A percentile compares a stretch with the other conserved stretches of the same genome.
phyloP scores from a whole-genome alignment of 2,329 filamentous ascomycete genomes.

The Alternaria incomplexa region DNA sequence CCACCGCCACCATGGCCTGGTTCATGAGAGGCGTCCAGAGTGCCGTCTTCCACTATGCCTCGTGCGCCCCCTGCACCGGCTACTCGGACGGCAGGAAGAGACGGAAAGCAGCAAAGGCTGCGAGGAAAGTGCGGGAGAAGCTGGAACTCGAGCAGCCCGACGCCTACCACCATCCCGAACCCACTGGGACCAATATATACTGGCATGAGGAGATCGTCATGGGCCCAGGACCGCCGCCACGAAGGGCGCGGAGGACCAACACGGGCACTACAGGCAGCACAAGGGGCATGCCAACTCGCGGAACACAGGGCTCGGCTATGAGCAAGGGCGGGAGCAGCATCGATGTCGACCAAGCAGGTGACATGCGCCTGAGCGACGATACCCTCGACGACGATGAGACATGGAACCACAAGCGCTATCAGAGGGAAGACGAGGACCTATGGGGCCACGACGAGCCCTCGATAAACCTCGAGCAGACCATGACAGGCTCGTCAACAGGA shows the following conservation, averaged over 20 bases:
- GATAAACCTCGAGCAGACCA: constrained; percentile 39
- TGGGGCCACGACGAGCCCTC: constrained; percentile 70
- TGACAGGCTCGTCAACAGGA: constrained; percentile 41
- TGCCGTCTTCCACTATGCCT: constrained; percentile 77
- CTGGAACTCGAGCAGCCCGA: constrained; percentile 73
- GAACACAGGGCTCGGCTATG: constrained; percentile 54
- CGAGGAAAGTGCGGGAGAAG: constrained; percentile 69
- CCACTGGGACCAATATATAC: constrained; percentile 85
- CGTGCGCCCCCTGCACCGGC: constrained; percentile 79
- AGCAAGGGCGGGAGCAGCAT: constrained; percentile 55
- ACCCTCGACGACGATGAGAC: constrained; percentile 52
- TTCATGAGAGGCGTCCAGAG: constrained; percentile 67
- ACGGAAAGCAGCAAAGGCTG: constrained; percentile 71
- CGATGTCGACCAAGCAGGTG: constrained; percentile 31
- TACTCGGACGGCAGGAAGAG: constrained; percentile 72
- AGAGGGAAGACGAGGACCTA: constrained; percentile 85
- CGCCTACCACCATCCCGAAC: constrained; percentile 77
- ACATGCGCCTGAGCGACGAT: constrained; percentile 42
- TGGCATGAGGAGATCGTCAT: constrained; percentile 87
- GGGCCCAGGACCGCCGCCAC: constrained; percentile 75
- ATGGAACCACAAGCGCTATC: constrained; percentile 81
- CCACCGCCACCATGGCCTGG: constrained; percentile 43
- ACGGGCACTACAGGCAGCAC: constrained; percentile 51
- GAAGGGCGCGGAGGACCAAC: constrained; percentile 63
- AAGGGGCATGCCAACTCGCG: constrained; percentile 64